Evolutionary conservation across 2,329 filamentous ascomycete species (phyloP), one percentile per base, ranked within the genome.

Genomic region (Ceratocystis lukuohia): DNA sequence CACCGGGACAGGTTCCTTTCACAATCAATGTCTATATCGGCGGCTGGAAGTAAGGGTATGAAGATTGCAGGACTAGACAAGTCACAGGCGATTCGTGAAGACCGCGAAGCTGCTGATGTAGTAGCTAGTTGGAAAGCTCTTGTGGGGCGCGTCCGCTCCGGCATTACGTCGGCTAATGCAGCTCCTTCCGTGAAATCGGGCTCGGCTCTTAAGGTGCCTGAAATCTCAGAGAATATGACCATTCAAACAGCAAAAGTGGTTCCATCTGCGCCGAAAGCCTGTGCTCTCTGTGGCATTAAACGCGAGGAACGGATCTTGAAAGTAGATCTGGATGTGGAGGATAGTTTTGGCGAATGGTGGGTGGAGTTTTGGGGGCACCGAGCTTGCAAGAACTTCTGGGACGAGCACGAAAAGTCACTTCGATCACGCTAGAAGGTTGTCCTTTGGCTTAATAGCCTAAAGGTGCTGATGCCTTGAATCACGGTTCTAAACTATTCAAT

Each of bases 341-440:
- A 97, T 74, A 91, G 88, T 74, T 96, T 96, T 78, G 91, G 91
- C 12, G 93, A 97, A 77, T 97, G 91, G 90, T 97, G 93, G 93
- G 80, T 88, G 53, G 91, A 96, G 59, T 87, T 93, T 74, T 92
- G 91, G 88, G 90, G 88, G 0, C 88, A 92, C 75, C 79, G 84
- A 69, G 83, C 84, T 22, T 97, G 93, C 76, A 84, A 84, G 73
- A 87, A 88, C 69, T 96, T 96, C 72, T 97, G 93, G 93, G 77
- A 87, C 68, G 80, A 87, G 71, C 87, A 95, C 74, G 88, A 89
- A 74, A 80, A 80, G 65, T 80, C 80, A 67, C 77, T 96, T 70
- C 83, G 84, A 69, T 87, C 88, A 71, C 82, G 88, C 71, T 94
- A 71, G 74, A 15, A 20, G 7, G 22, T 25, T n/a, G n/a, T 53